Conservation (phyloP, 2,329 filamentous ascomycete species). For the Colletotrichum gloeosporioides region DNA sequence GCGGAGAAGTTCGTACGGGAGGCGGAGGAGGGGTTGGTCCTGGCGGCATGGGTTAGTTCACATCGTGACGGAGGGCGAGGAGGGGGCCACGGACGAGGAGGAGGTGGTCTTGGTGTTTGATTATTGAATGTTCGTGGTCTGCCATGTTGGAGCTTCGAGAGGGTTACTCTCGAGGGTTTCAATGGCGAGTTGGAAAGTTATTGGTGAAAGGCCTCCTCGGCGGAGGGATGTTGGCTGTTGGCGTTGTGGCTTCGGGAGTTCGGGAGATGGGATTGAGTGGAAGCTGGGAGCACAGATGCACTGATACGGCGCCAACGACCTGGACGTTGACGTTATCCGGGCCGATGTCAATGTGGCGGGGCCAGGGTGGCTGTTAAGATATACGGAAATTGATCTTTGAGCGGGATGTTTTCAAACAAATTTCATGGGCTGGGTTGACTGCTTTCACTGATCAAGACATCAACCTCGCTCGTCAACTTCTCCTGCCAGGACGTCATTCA, state of each 20-base stretch:
- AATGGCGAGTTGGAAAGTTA: background rate
- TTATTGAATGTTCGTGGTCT: conserved; percentile 66
- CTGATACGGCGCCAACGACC: background rate
- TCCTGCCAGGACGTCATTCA: background rate
- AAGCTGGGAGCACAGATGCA: conserved; percentile 17
- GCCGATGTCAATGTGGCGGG: conserved; percentile 13
- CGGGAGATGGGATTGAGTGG: background rate
- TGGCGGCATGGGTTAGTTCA: conserved; percentile 36
- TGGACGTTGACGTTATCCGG: conserved; percentile 8
- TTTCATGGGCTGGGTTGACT: background rate
- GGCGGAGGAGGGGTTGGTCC: conserved; percentile 93
- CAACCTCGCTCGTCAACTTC: background rate
- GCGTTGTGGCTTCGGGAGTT: background rate
- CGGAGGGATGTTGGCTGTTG: background rate
- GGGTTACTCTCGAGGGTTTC: background rate
- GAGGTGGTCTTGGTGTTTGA: conserved; percentile 78
- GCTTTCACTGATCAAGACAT: background rate
- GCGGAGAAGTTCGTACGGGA: conserved; percentile 90
- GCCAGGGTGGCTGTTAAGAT: background rate
- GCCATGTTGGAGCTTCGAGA: conserved; percentile 50
- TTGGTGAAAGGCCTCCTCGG: background rate
- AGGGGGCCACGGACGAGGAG: conserved; percentile 61
- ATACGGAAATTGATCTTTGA: background rate
- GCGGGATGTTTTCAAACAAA: background rate
- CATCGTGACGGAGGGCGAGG: background rate